Base-by-base conservation (phyloP, 2,329 filamentous ascomycete genomes). In the Purpureocillium lavendulum region DNA sequence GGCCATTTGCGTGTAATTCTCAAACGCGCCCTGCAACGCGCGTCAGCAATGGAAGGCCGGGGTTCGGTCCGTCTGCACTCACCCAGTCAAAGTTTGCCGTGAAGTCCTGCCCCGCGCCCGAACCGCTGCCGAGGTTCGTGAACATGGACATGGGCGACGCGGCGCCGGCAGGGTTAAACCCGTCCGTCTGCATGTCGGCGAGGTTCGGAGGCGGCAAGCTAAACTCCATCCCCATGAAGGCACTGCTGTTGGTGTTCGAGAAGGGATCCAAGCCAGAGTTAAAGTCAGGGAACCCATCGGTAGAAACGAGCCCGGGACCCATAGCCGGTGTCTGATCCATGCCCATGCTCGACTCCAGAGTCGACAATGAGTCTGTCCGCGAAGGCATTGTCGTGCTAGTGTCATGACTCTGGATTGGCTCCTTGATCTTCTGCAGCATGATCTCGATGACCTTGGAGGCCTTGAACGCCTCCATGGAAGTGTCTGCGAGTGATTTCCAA, bases 381-480 rank as follows among this genome's bases (percentile, higher is more conserved):
- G 42, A 21, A 13, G 40, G 39, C 11, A 49, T 17, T 14, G 44
- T 39, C 10, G 42, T 40, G 2, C 38, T 46, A n/a, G 42, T 40
- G 2, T 39, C 45, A n/a, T 31, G 36, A 24, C 30, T 35, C 11
- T 44, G 37, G 9, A 37, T 21, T 3, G 57, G 52, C 30, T 55
- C 43, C 43, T 54, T 81, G 39, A 96, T 71, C 59, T 92, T 92
- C 26, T 80, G 73, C 33, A 97, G 65, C 76, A 97, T 88, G 38
- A 96, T 80, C 16, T 80, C 80, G n/a, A 97, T 68, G 17, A 90
- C 74, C 32, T 78, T 79, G 31, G 79, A 79, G 2, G 87, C 90
- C 64, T 97, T 97, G 65, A 82, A 89, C 0, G 89, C 87, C 49
- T 97, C 90, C 65, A 96, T 83, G 1, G 84, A 92, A 17, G 80